Base-by-base conservation (phyloP, 163 green algal genomes). In the Botryococcus braunii region DNA sequence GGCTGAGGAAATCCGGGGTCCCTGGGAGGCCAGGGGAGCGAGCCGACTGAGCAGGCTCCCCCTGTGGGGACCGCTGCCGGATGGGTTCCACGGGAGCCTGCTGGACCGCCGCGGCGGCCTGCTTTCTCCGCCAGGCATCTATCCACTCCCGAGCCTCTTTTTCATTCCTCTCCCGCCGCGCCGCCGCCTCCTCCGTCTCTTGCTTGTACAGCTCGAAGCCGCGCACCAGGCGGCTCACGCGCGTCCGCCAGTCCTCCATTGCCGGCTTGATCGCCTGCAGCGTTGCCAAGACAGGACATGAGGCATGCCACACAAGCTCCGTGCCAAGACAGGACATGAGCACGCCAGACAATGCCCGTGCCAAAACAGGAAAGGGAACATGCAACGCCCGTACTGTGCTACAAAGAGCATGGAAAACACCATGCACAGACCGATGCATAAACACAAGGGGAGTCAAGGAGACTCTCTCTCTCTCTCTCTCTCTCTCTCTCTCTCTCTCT, bases 181-280 rank as follows among this genome's bases (percentile, higher is more conserved):
- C 21, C 1, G 9, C 8, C 21, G n/a, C n/a, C n/a, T 4, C n/a
- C 9, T 40, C 41, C 6, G 27, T 37, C 6, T 31, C 34, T 25
- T 66, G 36, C 60, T 69, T 47, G 0, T 34, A 46, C 2, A 27
- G 31, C n/a, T 74, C 68, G 69, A 74, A 74, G 59, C 39, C 69
- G 47, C 48, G 27, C 0, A 61, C 60, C 40, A 74, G 63, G 29
- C 55, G 41, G 21, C 68, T 61, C 36, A 74, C 63, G 47, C 68
- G 68, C 59, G 56, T 69, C 34, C 60, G 48, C 68, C 68, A 74
- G 34, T 62, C 58, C n/a, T 69, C 68, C 68, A 74, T 74, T 2
- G 68, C 68, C 9, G 68, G 68, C 31, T 40, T 74, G 5, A 74
- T 25, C 2, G 68, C 68, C 68, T 74, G 68, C 47, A 58, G 6